Evolutionary conservation across 1,284 basidiomycete genomes (phyloP), one percentile per base, ranked within the genome.

Genomic region (Ustilago curta): DNA sequence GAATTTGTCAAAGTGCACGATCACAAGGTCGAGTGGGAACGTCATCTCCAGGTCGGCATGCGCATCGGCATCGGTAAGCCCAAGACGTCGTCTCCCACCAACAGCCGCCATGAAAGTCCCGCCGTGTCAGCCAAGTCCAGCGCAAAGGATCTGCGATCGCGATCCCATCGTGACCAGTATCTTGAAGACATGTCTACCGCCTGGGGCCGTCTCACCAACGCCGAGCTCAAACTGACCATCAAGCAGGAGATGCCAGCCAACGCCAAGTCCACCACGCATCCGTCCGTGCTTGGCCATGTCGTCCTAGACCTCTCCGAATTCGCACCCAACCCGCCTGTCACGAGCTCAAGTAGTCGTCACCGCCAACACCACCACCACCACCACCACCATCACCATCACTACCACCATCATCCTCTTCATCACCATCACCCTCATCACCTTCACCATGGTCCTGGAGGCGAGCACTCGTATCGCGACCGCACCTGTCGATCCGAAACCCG

Each of bases 231-330:
- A 56, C 58, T 82, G 32, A 72, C 62, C 40, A 70, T 81, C 60
- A 77, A 72, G 44, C 77, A 75, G 55, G 73, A 76, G 49, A 70
- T 71, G 66, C 66, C 74, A 0, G 43, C 54, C 18, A 27, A 67
- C 8, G 39, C 59, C 23, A 74, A 70, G 44, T 63, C 64, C 25
- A 70, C 73, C 29, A 58, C 59, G 3, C 61, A 69, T 11, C 66
- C 63, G 5, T 51, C 72, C 25, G 44, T 89, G 2, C 87, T 93
- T 0, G 92, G 92, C 2, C 87, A 87, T 7, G 87, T 93, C 11
- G 87, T 88, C 64, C 86, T 93, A 56, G 91, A 93, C 79, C 87
- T 93, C 4, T 90, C 92, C 2, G 90, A 93, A 79, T 93, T 93
- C 76, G 91, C 90, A 9, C 88, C 88, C 52, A 86, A 87, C 11